Base-by-base conservation (phyloP, 1,139 yeast genomes). In the Meyerozyma athensensis region DNA sequence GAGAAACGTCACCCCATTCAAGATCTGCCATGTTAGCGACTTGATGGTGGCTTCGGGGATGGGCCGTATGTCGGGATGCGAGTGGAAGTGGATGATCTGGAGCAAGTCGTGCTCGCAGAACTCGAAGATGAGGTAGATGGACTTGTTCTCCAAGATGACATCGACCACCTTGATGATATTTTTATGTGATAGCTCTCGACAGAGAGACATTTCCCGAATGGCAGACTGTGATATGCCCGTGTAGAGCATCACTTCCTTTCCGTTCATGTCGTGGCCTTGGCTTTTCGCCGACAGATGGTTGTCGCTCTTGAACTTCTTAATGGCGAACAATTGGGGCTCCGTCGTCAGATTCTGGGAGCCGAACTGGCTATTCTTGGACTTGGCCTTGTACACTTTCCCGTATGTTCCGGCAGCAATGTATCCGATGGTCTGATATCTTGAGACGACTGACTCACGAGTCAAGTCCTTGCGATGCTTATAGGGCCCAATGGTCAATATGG, bases 381-480 rank as follows among this genome's bases (percentile, higher is more conserved):
- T 76, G 12, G 97, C 97, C 57, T 92, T 92, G 65, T 89, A 94
- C 20, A 92, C 99, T 47, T 94, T 81, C 39, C 99, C 99, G 59
- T 92, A 92, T 0, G 99, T 92, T 28, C 99, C 99, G 1, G 98
- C 96, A 0, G 98, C 98, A 43, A 92, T 94, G 59, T 92, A 92
- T 0, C 99, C 99, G 22, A 87, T 65, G 43, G 94, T 84, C 45
- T 84, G 90, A 59, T 90, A 92, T 48, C 83, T 83, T 34, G 84
- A 81, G 20, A 87, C 63, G 3, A 92, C 96, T 5, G 86, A 79
- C 32, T 77, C 73, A 39, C 95, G 64, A 4, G 77, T 65, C 24
- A 74, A 60, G 54, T 87, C 96, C 53, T 83, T 83, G 32, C 97
- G 73, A 39, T 74, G 75, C 43, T 79, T 73, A 54, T 82, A 85